Conservation (phyloP, 2,329 filamentous ascomycete species). For the Sordariomycetes sp. region DNA sequence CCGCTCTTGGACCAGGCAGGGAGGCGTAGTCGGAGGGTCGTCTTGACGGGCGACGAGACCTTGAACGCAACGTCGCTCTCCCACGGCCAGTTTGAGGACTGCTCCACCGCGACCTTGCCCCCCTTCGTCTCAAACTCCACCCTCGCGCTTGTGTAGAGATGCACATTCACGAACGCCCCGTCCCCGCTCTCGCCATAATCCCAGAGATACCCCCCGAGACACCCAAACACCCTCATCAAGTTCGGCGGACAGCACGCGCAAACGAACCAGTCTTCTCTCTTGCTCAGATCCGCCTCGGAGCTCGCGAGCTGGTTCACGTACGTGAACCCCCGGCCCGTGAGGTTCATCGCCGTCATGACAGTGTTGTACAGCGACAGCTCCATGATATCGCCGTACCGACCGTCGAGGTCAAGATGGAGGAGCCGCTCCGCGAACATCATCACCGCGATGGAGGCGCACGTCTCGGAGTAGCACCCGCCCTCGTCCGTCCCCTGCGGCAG, state of each 20-base stretch:
- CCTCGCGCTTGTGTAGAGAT: slow-evolving; percentile 42
- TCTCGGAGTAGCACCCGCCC: slow-evolving; percentile 52
- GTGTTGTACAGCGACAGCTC: slow-evolving; percentile 52
- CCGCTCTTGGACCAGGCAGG: slow-evolving; percentile 35
- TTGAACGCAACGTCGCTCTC: slow-evolving; percentile 37
- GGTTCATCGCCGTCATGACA: slow-evolving; percentile 45
- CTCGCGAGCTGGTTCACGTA: slow-evolving; percentile 52
- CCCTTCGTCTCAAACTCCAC: slow-evolving; percentile 25
- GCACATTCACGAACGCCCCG: slow-evolving; percentile 34
- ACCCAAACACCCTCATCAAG: slow-evolving; percentile 42
- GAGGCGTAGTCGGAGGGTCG: slow-evolving; percentile 37
- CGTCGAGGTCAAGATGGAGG: slow-evolving; percentile 40
- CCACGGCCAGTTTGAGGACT: slow-evolving; percentile 48
- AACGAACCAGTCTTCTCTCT: slow-evolving; percentile 46
- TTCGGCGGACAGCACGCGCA: slow-evolving; percentile 53
- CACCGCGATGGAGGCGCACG: slow-evolving; percentile 47
- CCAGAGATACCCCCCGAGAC: slow-evolving; percentile 47
- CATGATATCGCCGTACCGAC: slow-evolving; percentile 45
- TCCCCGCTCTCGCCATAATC: slow-evolving; percentile 20
- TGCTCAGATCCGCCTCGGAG: slow-evolving; percentile 34
- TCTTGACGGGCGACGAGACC: slow-evolving; percentile 17
- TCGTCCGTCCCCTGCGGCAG: slow-evolving; percentile 48
- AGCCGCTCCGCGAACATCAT: slow-evolving; percentile 50
- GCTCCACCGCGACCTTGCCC: slow-evolving; percentile 27
- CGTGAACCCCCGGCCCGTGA: slow-evolving; percentile 45